phyloP scores from a whole-genome alignment of 2,329 filamentous ascomycete species.

The Colletotrichum sp. region DNA sequence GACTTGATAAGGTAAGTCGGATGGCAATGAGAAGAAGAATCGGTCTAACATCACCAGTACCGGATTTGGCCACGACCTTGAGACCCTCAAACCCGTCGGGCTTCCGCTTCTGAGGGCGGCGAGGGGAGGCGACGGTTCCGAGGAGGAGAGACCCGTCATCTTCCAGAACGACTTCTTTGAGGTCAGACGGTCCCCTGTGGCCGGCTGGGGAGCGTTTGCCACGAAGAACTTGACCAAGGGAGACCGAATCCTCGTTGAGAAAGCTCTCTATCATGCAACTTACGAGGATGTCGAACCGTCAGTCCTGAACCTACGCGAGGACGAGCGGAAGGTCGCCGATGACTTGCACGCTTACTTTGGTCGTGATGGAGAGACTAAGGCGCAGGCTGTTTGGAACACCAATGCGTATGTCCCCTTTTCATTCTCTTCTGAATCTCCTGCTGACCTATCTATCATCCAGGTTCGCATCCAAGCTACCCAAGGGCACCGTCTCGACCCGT shows the following conservation, averaged over 20 bases:
- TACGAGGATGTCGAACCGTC: not conserved
- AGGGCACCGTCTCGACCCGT: not conserved
- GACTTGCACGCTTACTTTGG: slow-evolving; percentile 39
- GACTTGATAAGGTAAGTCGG: not conserved
- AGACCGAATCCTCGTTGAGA: slow-evolving; percentile 49
- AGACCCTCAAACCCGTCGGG: not conserved
- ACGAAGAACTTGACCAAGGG: slow-evolving; percentile 36
- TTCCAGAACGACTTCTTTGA: slow-evolving; percentile 45
- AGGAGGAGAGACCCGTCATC: not conserved
- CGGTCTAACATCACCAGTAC: not conserved
- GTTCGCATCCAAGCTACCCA: slow-evolving; percentile 26
- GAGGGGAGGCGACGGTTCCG: not conserved
- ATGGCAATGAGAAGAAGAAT: not conserved
- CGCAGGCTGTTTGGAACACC: slow-evolving; percentile 44
- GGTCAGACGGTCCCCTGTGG: slow-evolving; percentile 42
- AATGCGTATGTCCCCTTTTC: slow-evolving; percentile 45
- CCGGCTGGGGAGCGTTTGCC: slow-evolving; percentile 54
- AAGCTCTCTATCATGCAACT: slow-evolving; percentile 40
- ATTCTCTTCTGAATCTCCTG: not conserved
- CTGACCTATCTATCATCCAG: slow-evolving; percentile 21
- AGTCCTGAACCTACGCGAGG: slow-evolving; percentile 28
- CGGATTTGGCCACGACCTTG: rapidly evolving
- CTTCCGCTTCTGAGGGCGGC: not conserved
- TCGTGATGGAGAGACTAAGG: slow-evolving; percentile 27
- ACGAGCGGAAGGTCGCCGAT: slow-evolving; percentile 35